Conservation (phyloP, 192 early-diverging fungal species). For the Coemansia interrupta region DNA sequence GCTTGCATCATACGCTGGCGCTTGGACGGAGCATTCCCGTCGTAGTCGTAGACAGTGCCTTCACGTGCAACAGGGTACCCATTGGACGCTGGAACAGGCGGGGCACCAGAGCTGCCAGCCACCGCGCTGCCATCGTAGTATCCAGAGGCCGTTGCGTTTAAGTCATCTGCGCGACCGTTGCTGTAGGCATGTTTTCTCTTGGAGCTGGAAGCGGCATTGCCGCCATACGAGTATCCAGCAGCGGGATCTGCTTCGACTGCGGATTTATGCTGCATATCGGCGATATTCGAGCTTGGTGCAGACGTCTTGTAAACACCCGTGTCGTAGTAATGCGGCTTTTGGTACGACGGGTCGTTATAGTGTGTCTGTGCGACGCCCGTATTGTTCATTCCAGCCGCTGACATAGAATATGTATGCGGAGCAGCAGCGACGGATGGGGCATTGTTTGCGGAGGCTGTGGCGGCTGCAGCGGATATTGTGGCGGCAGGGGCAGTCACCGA, state of each 20-base stretch:
- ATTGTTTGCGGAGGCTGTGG: not conserved
- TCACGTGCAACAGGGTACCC: too few relatives aligned
- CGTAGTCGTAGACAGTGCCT: not conserved
- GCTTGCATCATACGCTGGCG: conserved; percentile 36
- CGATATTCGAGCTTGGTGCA: not conserved
- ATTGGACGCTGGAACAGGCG: too few relatives aligned
- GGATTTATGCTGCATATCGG: conserved; percentile 3
- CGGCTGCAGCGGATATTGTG: not conserved
- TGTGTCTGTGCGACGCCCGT: not conserved
- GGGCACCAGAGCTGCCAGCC: not conserved
- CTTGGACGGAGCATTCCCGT: conserved; percentile 7
- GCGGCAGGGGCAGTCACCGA: conserved; percentile 4
- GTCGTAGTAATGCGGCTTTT: conserved; percentile 3
- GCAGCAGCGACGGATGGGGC: too few relatives aligned
- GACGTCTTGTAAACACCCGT: not conserved
- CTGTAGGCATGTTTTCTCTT: not conserved
- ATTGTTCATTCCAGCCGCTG: too few relatives aligned
- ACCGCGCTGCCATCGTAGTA: not conserved
- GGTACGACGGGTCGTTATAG: not conserved
- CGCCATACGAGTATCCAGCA: conserved; percentile 7
- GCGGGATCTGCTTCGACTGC: not conserved
- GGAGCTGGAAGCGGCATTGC: not conserved
- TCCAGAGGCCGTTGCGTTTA: not conserved
- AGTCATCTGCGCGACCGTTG: not conserved
- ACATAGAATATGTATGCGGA: too few relatives aligned